A percentile compares a stretch with the other conserved stretches of the same genome.
Conservation (phyloP, 306 rosid species). For the Quercus dentata region DNA sequence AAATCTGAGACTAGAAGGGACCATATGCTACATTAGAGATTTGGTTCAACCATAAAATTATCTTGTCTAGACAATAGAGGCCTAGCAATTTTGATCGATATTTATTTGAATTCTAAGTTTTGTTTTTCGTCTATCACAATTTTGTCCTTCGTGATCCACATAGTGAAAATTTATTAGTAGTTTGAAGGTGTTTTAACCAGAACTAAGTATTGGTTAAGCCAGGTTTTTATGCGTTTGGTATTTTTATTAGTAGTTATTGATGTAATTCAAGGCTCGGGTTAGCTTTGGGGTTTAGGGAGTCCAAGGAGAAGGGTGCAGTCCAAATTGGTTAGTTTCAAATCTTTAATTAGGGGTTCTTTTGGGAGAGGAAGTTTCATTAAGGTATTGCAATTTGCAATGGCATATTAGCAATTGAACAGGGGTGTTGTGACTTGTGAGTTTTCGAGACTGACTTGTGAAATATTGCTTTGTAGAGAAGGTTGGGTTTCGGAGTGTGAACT, state of each 20-base stretch:
- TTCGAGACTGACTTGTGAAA: conserved; percentile 70
- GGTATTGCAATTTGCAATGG: conserved; percentile 57
- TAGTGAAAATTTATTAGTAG: neutral
- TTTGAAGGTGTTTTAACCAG: neutral
- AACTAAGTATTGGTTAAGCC: conserved; percentile 33
- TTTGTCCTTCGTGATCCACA: neutral
- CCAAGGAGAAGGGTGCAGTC: conserved; percentile 66
- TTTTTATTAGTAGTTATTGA: conserved; percentile 73
- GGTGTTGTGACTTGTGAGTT: conserved; percentile 32
- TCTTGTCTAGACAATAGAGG: no score
- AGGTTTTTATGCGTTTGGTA: conserved; percentile 66
- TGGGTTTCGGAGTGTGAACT: conserved; percentile 39
- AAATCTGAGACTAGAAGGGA: conserved; percentile 26
- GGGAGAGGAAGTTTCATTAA: conserved; percentile 55
- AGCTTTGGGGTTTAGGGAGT: conserved; percentile 73
- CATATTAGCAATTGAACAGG: conserved; percentile 66
- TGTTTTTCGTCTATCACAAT: neutral
- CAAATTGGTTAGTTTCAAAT: conserved; percentile 86
- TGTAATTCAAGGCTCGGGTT: conserved; percentile 47
- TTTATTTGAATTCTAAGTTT: neutral
- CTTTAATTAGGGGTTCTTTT: conserved; percentile 73
- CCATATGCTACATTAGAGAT: neutral
- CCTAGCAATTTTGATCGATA: neutral
- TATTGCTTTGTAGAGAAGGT: conserved; percentile 54
- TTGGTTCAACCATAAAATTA: neutral